A percentile compares a stretch with the other conserved stretches of the same genome.
Evolutionary conservation across 2,329 filamentous ascomycete species (phyloP).

Genomic region (Calycina herbarum): DNA sequence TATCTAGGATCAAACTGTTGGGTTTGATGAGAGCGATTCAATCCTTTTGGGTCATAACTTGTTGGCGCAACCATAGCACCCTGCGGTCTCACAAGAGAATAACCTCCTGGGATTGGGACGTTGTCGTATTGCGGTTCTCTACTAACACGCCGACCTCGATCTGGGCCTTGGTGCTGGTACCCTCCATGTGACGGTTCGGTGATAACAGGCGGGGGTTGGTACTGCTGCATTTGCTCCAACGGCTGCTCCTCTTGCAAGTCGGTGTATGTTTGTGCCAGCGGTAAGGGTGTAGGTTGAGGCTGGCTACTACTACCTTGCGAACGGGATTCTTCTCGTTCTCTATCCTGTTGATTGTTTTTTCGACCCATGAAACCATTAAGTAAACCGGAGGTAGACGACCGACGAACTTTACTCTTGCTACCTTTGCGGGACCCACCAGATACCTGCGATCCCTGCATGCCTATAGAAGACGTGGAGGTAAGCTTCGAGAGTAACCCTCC

Average conservation of each 20-base stretch:
- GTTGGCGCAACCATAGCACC: constrained; percentile 30
- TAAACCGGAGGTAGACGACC: constrained; percentile 30
- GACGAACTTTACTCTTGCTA: constrained; percentile 24
- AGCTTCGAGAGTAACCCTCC: constrained; percentile 20
- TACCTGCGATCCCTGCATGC: not conserved
- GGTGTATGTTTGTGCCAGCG: constrained; percentile 30
- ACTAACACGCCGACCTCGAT: constrained; percentile 24
- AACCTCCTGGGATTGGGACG: constrained; percentile 37
- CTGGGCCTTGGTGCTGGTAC: constrained; percentile 9
- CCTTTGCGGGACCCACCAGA: constrained; percentile 12
- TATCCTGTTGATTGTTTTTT: constrained; percentile 24
- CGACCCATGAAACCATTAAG: constrained; percentile 32
- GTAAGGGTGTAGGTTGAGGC: constrained; percentile 16
- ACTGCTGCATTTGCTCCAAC: constrained; percentile 13
- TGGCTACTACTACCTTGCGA: constrained; percentile 24
- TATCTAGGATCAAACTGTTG: constrained; percentile 12
- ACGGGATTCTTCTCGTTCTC: constrained; percentile 24
- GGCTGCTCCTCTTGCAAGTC: constrained; percentile 26
- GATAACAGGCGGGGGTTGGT: constrained; percentile 10
- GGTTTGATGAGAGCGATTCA: constrained; percentile 22
- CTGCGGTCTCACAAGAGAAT: constrained; percentile 34
- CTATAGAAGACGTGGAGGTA: constrained; percentile 5
- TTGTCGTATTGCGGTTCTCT: constrained; percentile 34
- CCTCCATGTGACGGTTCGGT: constrained; percentile 14
- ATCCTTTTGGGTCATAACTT: constrained; percentile 31